Percentiles rank a stretch among this genome's conserved stretches.
These are phyloP conservation scores for Podaxis sp. DNA, from an alignment of 768 basidiomycete genomes.

Conservation along the genomic window DNA sequence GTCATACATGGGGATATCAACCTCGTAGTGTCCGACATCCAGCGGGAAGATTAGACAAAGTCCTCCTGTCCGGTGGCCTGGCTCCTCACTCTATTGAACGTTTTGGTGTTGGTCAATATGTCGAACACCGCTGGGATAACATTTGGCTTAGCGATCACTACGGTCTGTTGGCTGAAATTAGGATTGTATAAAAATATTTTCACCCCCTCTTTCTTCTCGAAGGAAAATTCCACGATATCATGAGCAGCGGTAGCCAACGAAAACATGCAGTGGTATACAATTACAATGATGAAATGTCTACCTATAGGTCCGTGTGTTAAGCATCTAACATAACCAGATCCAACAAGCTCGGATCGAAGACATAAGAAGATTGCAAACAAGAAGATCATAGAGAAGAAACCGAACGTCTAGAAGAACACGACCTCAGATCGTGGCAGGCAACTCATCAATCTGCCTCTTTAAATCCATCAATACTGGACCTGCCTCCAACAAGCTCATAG, in stretches of 20 bases:
- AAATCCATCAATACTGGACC: conserved; percentile 52
- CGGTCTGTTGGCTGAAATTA: conserved; percentile 6
- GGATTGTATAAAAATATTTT: neutral
- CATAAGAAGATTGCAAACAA: neutral
- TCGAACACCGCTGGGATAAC: neutral
- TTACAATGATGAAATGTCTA: conserved; percentile 5
- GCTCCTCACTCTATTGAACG: conserved; percentile 5
- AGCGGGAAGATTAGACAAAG: conserved; percentile 7
- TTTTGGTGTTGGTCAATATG: neutral
- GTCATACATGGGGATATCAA: conserved; percentile 12
- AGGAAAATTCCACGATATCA: neutral
- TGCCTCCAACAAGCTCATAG: conserved; percentile 66
- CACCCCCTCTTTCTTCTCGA: neutral
- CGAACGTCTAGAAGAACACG: neutral
- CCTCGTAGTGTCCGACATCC: neutral
- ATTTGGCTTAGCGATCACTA: conserved; percentile 11
- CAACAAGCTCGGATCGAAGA: neutral
- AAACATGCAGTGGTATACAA: conserved; percentile 5
- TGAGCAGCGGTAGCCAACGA: neutral
- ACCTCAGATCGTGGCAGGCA: conserved; percentile 33
- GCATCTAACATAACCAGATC: neutral
- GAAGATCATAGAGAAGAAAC: neutral
- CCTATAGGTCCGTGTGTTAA: neutral
- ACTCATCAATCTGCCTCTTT: conserved; percentile 55
- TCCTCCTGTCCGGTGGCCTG: conserved; percentile 5